phyloP scores from a whole-genome alignment of 2,329 filamentous ascomycete genomes.

The Fusarium udum region DNA sequence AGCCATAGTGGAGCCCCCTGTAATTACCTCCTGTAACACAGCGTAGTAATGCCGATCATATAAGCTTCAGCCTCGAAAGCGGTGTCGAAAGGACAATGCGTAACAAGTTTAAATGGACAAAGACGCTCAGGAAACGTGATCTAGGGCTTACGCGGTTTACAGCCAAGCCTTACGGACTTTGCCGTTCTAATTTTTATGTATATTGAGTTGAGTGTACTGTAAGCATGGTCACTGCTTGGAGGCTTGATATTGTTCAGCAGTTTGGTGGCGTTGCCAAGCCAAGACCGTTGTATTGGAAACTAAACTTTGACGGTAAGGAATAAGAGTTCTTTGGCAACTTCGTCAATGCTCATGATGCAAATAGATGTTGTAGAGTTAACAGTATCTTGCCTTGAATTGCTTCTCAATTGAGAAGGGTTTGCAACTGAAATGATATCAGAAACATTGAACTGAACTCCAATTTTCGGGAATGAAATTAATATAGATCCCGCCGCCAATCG shows the following conservation, averaged over 20 bases:
- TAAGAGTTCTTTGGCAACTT: not conserved
- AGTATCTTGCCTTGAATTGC: not conserved
- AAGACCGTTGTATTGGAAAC: not conserved
- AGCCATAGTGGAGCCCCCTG: no score
- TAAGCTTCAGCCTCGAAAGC: not conserved
- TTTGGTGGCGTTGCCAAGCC: constrained; percentile 10
- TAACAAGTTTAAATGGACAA: not conserved
- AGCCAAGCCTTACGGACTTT: not conserved
- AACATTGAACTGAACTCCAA: not conserved
- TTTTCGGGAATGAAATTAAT: not conserved
- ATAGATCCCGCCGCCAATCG: not conserved
- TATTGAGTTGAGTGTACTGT: not conserved
- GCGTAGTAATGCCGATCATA: not conserved
- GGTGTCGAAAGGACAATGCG: not conserved
- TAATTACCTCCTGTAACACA: no score
- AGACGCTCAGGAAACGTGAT: not conserved
- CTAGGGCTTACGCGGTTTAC: not conserved
- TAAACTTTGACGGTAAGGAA: not conserved
- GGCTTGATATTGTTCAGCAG: constrained; percentile 19
- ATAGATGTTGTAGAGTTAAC: no score
- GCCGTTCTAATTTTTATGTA: not conserved
- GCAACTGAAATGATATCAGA: not conserved
- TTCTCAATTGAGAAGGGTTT: not conserved
- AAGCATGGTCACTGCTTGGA: constrained; percentile 1
- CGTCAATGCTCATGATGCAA: not conserved